These are phyloP conservation scores for Penicillium verhagenii DNA, from an alignment of 495 filamentous ascomycete genomes.

Conservation along the genomic window DNA sequence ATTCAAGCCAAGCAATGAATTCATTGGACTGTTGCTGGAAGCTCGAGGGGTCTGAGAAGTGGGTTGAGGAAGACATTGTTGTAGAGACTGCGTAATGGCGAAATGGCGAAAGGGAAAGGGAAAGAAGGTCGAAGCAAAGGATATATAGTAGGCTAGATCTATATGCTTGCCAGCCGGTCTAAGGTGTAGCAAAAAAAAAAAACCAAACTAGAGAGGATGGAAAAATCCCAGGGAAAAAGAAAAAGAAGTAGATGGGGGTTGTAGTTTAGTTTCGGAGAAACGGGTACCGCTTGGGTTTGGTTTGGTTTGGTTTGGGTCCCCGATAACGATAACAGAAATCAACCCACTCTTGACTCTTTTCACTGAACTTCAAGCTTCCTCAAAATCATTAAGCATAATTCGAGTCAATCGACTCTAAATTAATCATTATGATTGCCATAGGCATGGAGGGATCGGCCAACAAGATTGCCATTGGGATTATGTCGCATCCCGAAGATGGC, in stretches of 20 bases:
- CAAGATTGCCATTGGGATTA: constrained; percentile 93
- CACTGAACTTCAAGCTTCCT: not conserved
- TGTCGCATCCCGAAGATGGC: constrained; percentile 68
- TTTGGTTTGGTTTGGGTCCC: not conserved
- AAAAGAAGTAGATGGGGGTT: constrained; percentile 18
- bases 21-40: constrained; percentile 48
- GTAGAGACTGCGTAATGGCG: constrained; percentile 2
- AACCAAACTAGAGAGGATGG: constrained; percentile 9
- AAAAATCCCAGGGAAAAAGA: constrained; percentile 17
- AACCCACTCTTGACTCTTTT: not conserved
- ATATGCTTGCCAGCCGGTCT: not conserved
- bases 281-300: constrained; percentile 15
- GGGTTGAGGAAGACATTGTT: constrained; percentile 40
- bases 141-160: not conserved
- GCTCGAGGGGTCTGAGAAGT: constrained; percentile 38
- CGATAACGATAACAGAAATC: constrained; percentile 30
- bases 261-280: constrained; percentile 24
- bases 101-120: constrained; percentile 9
- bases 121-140: not conserved
- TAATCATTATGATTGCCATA: constrained; percentile 68
- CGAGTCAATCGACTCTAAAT: not conserved
- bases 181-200: not conserved
- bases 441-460: constrained; percentile 97
- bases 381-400: not conserved
- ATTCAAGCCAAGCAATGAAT: constrained; percentile 56